Evolutionary conservation across 2,329 filamentous ascomycete species (phyloP).

Genomic region (Paecilomyces dactylethromorphus): DNA sequence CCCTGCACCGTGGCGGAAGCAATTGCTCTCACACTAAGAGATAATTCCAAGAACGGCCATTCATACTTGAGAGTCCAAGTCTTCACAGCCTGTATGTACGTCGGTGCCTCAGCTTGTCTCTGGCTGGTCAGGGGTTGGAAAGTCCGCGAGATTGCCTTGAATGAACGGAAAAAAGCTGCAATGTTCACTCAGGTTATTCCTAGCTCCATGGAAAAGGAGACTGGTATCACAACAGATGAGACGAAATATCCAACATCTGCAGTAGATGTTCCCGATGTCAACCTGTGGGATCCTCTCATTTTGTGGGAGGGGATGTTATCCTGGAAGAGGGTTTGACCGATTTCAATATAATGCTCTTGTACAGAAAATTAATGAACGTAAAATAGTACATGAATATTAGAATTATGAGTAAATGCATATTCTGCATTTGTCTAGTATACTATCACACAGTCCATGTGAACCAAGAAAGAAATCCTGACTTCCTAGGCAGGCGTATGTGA

Average conservation of each 20-base stretch:
- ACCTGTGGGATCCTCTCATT: slow-evolving; percentile 20
- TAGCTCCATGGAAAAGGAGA: slow-evolving; percentile 8
- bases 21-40: slow-evolving; percentile 55
- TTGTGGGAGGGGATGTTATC: slow-evolving; percentile 25
- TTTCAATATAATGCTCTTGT: not conserved
- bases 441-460: too few species aligned
- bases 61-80: slow-evolving; percentile 40
- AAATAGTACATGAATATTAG: too few species aligned
- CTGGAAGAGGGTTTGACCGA: slow-evolving; percentile 20
- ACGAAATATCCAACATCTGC: slow-evolving; percentile 3
- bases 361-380: too few species aligned
- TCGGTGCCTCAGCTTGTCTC: slow-evolving; percentile 46
- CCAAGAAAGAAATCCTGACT: too few species aligned
- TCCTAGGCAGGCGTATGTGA: too few species aligned
- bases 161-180: slow-evolving; percentile 6
- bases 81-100: slow-evolving; percentile 57
- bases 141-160: slow-evolving; percentile 24
- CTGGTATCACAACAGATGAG: not conserved
- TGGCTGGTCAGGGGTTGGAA: slow-evolving; percentile 37
- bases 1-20: slow-evolving; percentile 44
- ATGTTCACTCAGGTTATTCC: not conserved
- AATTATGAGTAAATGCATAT: too few species aligned
- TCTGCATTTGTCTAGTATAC: not conserved
- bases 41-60: slow-evolving; percentile 19
- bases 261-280: not conserved